These are phyloP conservation scores for Trichoderma reesei DNA, from an alignment of 495 filamentous ascomycete genomes.

Conservation along the genomic window DNA sequence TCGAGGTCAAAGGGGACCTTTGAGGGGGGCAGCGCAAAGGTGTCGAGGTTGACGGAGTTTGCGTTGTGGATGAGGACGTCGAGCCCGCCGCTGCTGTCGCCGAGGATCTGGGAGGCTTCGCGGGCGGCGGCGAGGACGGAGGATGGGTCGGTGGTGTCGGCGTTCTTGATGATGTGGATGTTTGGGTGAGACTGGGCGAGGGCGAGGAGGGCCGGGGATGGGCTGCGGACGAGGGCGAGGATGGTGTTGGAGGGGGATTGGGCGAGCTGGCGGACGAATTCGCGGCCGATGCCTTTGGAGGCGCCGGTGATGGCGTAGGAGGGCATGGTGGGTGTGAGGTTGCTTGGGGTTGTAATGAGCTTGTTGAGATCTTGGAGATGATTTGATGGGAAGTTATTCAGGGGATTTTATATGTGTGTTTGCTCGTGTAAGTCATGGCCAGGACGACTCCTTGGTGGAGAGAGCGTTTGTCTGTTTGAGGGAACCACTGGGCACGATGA, in stretches of 20 bases:
- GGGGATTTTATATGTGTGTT: background rate
- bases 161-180: conserved; percentile 30
- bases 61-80: conserved; percentile 48
- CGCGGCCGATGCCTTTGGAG: conserved; percentile 27
- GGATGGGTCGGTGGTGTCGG: conserved; percentile 34
- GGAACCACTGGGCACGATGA: background rate
- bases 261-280: conserved; percentile 27
- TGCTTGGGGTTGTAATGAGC: background rate
- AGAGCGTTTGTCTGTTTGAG: background rate
- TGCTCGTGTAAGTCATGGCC: background rate
- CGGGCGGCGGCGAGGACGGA: conserved; percentile 30
- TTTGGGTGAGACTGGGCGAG: conserved; percentile 26
- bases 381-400: background rate
- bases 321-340: conserved; percentile 18
- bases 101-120: conserved; percentile 23
- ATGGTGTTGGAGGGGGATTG: conserved; percentile 22
- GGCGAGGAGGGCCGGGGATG: conserved; percentile 17
- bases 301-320: conserved; percentile 27
- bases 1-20: conserved; percentile 11
- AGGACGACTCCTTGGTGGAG: background rate
- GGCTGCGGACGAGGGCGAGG: conserved; percentile 29
- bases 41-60: conserved; percentile 12
- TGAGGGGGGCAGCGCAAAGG: conserved; percentile 8
- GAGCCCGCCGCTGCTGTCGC: conserved; percentile 29
- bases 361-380: too few species aligned